These are phyloP conservation scores for Penicillium roqueforti DNA, from an alignment of 495 filamentous ascomycete species.

Conservation along the genomic window DNA sequence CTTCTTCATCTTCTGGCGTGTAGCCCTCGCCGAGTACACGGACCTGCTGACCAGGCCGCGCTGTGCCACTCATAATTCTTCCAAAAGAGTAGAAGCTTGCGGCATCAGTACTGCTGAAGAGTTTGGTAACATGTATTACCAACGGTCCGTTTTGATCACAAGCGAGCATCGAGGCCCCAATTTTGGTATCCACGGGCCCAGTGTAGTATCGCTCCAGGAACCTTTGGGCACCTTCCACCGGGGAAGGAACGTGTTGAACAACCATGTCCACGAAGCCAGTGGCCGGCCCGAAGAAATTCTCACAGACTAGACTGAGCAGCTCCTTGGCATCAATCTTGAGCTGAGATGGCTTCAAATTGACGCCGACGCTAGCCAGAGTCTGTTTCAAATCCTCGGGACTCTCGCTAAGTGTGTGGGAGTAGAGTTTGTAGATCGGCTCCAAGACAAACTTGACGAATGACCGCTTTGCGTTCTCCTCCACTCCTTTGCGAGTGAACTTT, in stretches of 20 bases:
- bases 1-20: constrained; percentile 95
- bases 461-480: constrained; percentile 76
- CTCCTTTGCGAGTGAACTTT: constrained; percentile 81
- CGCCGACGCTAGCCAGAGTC: constrained; percentile 75
- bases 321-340: constrained; percentile 86
- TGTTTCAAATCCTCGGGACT: constrained; percentile 80
- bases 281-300: constrained; percentile 89
- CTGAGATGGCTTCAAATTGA: constrained; percentile 83
- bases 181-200: constrained; percentile 84
- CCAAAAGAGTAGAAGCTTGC: constrained; percentile 85
- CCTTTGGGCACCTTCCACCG: constrained; percentile 68
- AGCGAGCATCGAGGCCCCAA: constrained; percentile 70
- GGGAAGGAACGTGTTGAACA: constrained; percentile 84
- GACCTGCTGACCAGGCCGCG: constrained; percentile 72
- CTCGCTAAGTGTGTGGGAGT: constrained; percentile 91
- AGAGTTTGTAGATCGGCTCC: constrained; percentile 96
- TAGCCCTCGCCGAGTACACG: constrained; percentile 94
- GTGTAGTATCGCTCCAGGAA: constrained; percentile 87
- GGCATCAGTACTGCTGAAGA: constrained; percentile 85
- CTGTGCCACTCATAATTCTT: constrained; percentile 90
- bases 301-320: constrained; percentile 83
- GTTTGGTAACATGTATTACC: constrained; percentile 84
- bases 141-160: constrained; percentile 90
- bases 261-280: constrained; percentile 96
- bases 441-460: constrained; percentile 93